Percentiles rank a stretch among this genome's conserved stretches.
Conservation (phyloP, 306 rosid species). For the Aeschynomene evenia region DNA sequence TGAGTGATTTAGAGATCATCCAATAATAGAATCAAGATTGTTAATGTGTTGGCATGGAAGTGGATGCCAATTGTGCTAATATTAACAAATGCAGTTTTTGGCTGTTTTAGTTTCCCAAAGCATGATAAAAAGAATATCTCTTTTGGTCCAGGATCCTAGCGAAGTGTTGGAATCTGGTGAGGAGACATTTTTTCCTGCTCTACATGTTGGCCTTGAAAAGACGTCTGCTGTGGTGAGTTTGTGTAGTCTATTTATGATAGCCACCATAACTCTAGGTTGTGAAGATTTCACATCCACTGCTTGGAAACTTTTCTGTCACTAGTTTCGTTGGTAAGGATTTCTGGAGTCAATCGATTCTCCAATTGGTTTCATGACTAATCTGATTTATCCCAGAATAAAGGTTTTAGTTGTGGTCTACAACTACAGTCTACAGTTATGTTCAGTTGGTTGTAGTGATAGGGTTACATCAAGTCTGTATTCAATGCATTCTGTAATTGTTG, state of each 20-base stretch:
- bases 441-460: slow-evolving; percentile 1
- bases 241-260: slow-evolving; percentile 19
- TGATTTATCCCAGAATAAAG: slow-evolving; percentile 7
- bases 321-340: background rate
- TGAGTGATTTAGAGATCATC: background rate
- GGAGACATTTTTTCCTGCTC: slow-evolving; percentile 87
- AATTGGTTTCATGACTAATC: background rate
- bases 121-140: slow-evolving; percentile 13
- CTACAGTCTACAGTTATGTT: background rate
- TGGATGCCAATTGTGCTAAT: slow-evolving; percentile 10
- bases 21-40: background rate
- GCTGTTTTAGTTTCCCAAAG: slow-evolving; percentile 6
- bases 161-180: slow-evolving; percentile 79
- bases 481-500: background rate
- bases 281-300: slow-evolving; percentile 16
- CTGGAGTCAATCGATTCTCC: slow-evolving; percentile 18
- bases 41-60: slow-evolving; percentile 16
- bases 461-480: background rate
- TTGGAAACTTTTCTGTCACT: background rate
- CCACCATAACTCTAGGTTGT: slow-evolving; percentile 19
- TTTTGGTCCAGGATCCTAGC: slow-evolving; percentile 58
- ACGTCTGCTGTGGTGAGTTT: slow-evolving; percentile 80
- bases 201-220: slow-evolving; percentile 64
- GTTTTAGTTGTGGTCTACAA: slow-evolving; percentile 7
- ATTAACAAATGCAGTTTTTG: background rate